Evolutionary conservation across 805 yeast species (phyloP).

Genomic region (Metschnikowia noctiluminum): DNA sequence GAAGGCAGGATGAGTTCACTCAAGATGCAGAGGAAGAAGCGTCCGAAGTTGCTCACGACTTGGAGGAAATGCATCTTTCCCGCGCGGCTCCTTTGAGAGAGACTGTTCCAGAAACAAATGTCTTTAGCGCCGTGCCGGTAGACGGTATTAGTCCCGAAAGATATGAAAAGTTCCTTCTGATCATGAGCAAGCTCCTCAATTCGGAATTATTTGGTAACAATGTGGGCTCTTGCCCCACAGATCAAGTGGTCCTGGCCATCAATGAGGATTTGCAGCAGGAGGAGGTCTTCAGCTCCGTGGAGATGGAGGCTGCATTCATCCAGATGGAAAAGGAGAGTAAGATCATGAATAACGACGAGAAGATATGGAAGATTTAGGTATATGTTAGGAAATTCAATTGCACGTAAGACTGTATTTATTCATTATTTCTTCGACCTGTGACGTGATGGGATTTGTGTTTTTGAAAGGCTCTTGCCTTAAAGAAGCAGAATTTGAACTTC

Average conservation of each 20-base stretch:
- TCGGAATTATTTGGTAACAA: constrained; percentile 33
- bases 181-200: constrained; percentile 31
- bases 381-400: neutral
- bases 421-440: too few species aligned
- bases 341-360: constrained; percentile 37
- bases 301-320: constrained; percentile 30
- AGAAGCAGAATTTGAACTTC: too few species aligned
- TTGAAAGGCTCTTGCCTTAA: too few species aligned
- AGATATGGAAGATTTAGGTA: constrained; percentile 34
- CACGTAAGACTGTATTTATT: too few species aligned
- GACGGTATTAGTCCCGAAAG: constrained; percentile 31
- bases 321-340: constrained; percentile 36
- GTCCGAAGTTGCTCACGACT: constrained; percentile 23
- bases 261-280: constrained; percentile 39
- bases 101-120: constrained; percentile 18
- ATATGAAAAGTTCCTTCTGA: constrained; percentile 26
- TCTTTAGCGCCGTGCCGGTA: constrained; percentile 12
- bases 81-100: constrained; percentile 27
- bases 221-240: constrained; percentile 30
- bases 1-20: too few species aligned
- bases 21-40: constrained; percentile 14
- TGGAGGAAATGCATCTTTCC: constrained; percentile 30
- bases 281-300: constrained; percentile 31
- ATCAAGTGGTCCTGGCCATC: constrained; percentile 29
- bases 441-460: too few species aligned